Conservation (phyloP, 2,329 filamentous ascomycete genomes). For the Penicillium paneum region DNA sequence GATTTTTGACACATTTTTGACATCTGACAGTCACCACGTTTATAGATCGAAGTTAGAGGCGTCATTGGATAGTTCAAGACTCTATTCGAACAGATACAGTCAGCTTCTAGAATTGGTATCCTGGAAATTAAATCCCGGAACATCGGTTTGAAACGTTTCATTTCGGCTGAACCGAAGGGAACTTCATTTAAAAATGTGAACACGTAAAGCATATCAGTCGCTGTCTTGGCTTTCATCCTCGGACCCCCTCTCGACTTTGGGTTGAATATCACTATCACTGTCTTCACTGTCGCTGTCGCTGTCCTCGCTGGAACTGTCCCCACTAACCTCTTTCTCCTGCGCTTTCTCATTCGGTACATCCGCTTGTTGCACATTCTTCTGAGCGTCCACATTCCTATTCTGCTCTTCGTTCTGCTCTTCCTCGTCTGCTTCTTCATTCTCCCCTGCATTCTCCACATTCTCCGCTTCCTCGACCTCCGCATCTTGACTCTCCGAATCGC, state of each 20-base stretch:
- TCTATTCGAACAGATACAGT: not conserved
- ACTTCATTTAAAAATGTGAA: not conserved
- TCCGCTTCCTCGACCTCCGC: constrained; percentile 1
- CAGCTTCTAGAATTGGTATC: not conserved
- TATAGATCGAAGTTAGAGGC: no score
- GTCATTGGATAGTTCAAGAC: no score
- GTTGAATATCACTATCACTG: not conserved
- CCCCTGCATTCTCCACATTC: constrained; percentile 13
- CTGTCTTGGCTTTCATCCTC: not conserved
- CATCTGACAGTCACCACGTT: not conserved
- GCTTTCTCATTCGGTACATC: not conserved
- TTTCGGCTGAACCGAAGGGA: not conserved
- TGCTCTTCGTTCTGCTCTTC: not conserved
- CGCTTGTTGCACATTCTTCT: not conserved
- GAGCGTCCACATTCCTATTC: not conserved
- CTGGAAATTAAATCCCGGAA: not conserved
- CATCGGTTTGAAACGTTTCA: not conserved
- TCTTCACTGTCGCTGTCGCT: not conserved
- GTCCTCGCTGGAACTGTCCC: not conserved
- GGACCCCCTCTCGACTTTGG: not conserved
- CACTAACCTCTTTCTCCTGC: not conserved
- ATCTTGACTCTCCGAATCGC: constrained; percentile 9
- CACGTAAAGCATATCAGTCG: not conserved
- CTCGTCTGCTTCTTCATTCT: constrained; percentile 1
- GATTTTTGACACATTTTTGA: not conserved